Evolutionary conservation across 768 basidiomycete genomes (phyloP), one percentile per base, ranked within the genome.

Genomic region (Suillus alpinus): DNA sequence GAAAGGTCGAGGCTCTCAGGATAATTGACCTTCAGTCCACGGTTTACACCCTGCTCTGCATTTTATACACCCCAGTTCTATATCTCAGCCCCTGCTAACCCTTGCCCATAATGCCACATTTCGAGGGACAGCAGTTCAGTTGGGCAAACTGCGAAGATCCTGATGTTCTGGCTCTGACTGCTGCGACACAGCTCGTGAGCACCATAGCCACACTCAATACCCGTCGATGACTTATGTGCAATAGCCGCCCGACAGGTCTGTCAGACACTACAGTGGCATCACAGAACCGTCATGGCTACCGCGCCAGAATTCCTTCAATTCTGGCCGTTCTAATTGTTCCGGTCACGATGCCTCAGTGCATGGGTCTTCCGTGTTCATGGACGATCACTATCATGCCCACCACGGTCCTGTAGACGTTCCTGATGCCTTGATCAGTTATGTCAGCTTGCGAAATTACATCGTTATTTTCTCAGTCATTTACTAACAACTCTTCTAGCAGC

Each of bases 181-280:
- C 53, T 55, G 53, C 53, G 53, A 55, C 53, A 29, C 53, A 55
- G 6, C 53, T 55, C 53, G 53, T 55, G 53, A 55, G 53, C 36
- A 40, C 37, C 23, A 36, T 55, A 55, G 36, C 34, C 37, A 55
- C 23, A 18, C 16, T 12, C 39, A 37, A 39, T 18, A 39, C 53
- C 37, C 53, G 23, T 39, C 36, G 26, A 55, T 55, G 26, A 39
- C 39, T 39, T 55, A 55, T 39, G 53, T 16, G 37, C 53, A 39
- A 55, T 34, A 55, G 53, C 53, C 53, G 4, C 20, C 53, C 2
- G 53, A 55, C 53, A 55, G 53, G 23, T 8, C 53, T 29, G 53
- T 55, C 37, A 23, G 36, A 5, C 10, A 55, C 13, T 40, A 55
- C 37, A 55, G 16, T 1, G 37, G 37, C 16, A 39, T 39, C 16